phyloP scores from a whole-genome alignment of 352 stramenopile genomes.

The Aphanomyces euteiches region DNA sequence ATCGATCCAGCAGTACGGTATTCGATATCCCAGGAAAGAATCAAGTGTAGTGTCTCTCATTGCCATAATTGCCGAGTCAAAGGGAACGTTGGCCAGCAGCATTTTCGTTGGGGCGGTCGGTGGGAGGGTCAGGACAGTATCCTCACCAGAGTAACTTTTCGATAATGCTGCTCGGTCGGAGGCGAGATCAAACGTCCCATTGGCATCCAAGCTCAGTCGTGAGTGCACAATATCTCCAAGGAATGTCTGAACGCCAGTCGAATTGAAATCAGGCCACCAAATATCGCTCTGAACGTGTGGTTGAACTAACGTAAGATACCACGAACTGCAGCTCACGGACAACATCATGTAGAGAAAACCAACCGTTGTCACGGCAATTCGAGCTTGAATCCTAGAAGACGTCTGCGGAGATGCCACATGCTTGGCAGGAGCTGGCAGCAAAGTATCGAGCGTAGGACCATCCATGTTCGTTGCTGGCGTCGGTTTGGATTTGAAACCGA shows the following conservation, averaged over 20 bases:
- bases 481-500: no score
- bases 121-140: slow-evolving; percentile 6
- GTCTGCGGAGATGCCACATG: no score
- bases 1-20: slow-evolving; percentile 23
- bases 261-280: slow-evolving; percentile 23
- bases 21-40: not conserved
- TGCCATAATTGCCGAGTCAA: not conserved
- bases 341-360: slow-evolving; percentile 20
- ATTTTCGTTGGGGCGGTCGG: not conserved
- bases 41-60: not conserved
- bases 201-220: not conserved
- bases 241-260: slow-evolving; percentile 23
- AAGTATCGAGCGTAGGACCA: no score
- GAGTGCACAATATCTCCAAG: slow-evolving; percentile 8
- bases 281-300: slow-evolving; percentile 22
- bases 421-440: no score
- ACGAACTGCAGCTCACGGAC: slow-evolving; percentile 6
- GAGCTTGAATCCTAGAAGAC: no score
- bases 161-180: not conserved
- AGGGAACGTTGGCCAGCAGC: slow-evolving; percentile 5
- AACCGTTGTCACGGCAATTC: not conserved
- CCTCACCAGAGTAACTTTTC: not conserved
- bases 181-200: not conserved
- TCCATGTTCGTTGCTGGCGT: no score
- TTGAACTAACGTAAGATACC: slow-evolving; percentile 14